Evolutionary conservation across 257 asterid species (phyloP).

Genomic region (Prunella vulgaris): DNA sequence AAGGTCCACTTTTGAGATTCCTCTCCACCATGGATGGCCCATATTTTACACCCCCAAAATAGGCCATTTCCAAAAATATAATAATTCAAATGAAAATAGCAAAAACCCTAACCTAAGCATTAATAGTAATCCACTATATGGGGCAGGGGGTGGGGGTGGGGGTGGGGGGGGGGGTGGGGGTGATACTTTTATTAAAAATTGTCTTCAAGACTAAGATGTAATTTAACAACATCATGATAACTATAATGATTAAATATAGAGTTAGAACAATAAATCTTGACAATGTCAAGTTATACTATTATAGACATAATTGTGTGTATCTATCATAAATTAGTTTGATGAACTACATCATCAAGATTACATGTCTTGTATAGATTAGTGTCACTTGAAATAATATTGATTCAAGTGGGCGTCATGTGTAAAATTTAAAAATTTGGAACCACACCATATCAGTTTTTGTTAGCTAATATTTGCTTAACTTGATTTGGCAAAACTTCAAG

Average conservation of each 20-base stretch:
- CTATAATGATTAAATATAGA: conserved; percentile 4
- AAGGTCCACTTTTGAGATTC: conserved; percentile 38
- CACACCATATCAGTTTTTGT: too few relatives aligned
- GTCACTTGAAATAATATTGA: too few relatives aligned
- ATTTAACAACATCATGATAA: neutral
- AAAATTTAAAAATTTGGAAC: too few relatives aligned
- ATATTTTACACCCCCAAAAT: conserved; percentile 28
- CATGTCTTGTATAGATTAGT: too few relatives aligned
- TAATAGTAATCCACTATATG: conserved; percentile 21
- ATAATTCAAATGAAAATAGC: conserved; percentile 11
- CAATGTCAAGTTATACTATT: conserved; percentile 2
- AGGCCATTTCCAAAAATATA: conserved; percentile 29
- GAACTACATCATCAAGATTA: too few relatives aligned
- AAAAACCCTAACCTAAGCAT: conserved; percentile 10
- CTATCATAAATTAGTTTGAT: too few relatives aligned
- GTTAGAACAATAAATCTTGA: neutral
- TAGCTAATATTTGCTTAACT: too few relatives aligned
- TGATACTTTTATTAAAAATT: too few relatives aligned
- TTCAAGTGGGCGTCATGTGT: too few relatives aligned
- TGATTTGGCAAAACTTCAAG: too few relatives aligned
- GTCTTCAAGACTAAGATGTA: neutral
- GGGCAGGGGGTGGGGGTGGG: too few relatives aligned
- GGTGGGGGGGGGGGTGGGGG: neutral
- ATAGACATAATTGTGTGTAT: neutral
- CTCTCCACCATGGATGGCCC: conserved; percentile 35